A percentile compares a stretch with the other conserved stretches of the same genome.
Evolutionary conservation across 2,329 filamentous ascomycete species (phyloP).

Genomic region (Fusarium longipes): DNA sequence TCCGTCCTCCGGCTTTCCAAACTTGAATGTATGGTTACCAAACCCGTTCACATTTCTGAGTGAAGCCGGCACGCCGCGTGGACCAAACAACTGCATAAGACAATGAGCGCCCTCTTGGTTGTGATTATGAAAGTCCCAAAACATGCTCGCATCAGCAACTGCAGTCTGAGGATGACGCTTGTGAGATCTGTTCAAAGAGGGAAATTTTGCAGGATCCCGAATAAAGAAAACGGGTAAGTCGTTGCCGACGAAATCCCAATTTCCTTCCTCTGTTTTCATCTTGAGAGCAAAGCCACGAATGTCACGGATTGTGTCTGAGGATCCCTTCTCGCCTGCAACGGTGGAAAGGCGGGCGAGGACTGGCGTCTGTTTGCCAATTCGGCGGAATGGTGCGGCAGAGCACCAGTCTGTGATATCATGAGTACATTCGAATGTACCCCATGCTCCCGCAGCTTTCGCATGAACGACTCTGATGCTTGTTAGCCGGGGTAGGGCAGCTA

Average conservation of each 20-base stretch:
- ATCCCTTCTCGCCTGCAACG: background rate
- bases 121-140: conserved; percentile 14
- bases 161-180: conserved; percentile 7
- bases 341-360: conserved; percentile 8
- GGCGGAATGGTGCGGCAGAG: background rate
- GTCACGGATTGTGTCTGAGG: conserved; percentile 1
- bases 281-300: conserved; percentile 10
- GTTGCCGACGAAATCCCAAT: conserved; percentile 16
- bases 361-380: background rate
- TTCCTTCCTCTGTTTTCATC: conserved; percentile 15
- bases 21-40: conserved; percentile 8
- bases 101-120: conserved; percentile 13
- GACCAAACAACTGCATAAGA: background rate
- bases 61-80: background rate
- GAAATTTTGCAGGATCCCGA: conserved; percentile 9
- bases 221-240: conserved; percentile 13
- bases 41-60: background rate
- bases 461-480: conserved; percentile 2
- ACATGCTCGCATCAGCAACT: conserved; percentile 2
- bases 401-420: conserved; percentile 17
- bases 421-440: conserved; percentile 8
- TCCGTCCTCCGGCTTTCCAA: conserved; percentile 9
- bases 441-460: conserved; percentile 10
- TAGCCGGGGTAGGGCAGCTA: background rate
- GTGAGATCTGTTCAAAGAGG: background rate